Evolutionary conservation across 2,329 filamentous ascomycete genomes (phyloP).

Genomic region (Fusarium pininemorale): DNA sequence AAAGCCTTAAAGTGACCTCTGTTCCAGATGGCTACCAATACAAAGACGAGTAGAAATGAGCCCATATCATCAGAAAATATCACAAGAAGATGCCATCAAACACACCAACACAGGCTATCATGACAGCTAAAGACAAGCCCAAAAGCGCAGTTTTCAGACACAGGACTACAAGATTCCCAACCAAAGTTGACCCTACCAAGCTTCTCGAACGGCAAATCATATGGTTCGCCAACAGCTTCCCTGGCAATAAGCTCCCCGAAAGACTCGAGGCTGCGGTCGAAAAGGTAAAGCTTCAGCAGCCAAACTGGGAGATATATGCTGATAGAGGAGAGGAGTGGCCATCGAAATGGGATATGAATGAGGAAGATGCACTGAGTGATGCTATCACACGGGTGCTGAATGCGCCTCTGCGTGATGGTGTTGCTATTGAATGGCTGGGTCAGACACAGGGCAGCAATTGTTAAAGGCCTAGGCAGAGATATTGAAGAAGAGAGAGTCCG

Average conservation of each 20-base stretch:
- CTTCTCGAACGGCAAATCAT: background rate
- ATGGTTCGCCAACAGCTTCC: background rate
- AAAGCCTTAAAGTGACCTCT: no score
- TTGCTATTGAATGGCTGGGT: background rate
- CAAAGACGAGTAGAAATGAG: fast-evolving
- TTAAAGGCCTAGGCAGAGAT: no score
- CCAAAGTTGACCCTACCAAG: fast-evolving
- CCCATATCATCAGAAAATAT: background rate
- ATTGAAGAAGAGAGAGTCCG: background rate
- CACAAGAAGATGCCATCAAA: background rate
- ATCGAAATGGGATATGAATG: background rate
- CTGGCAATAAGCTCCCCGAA: background rate
- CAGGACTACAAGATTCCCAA: background rate
- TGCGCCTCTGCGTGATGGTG: background rate
- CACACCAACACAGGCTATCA: no score
- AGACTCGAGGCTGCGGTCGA: background rate
- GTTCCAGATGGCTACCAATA: fast-evolving
- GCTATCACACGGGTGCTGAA: background rate
- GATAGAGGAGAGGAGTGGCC: background rate
- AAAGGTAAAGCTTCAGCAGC: background rate
- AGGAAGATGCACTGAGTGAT: background rate
- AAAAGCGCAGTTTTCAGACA: background rate
- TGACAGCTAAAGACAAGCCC: background rate
- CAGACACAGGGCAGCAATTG: no score
- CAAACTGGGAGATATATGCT: background rate